These are phyloP conservation scores for Yamadazyma paraphyllophila DNA, from an alignment of 805 yeast genomes.

Conservation along the genomic window DNA sequence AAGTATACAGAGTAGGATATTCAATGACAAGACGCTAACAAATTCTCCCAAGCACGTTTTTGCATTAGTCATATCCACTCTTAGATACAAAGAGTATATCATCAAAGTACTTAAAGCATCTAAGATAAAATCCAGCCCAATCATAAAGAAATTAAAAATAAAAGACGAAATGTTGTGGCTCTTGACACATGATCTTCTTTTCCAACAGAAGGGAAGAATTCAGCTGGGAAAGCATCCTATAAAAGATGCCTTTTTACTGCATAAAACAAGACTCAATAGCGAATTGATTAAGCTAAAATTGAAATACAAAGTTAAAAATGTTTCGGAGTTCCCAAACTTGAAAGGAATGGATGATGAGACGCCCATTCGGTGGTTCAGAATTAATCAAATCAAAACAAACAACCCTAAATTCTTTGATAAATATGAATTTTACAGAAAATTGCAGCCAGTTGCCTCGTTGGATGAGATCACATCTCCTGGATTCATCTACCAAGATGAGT, in stretches of 20 bases:
- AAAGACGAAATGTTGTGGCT: slow-evolving; percentile 56
- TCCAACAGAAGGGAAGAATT: slow-evolving; percentile 74
- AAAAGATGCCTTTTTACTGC: slow-evolving; percentile 74
- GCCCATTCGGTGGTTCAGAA: slow-evolving; percentile 78
- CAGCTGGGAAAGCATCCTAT: slow-evolving; percentile 87
- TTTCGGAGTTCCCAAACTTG: slow-evolving; percentile 44
- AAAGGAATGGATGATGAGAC: slow-evolving; percentile 49
- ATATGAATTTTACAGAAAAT: slow-evolving; percentile 34
- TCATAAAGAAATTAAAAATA: slow-evolving; percentile 43
- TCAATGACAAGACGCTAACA: slow-evolving; percentile 29
- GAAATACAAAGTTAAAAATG: slow-evolving; percentile 59
- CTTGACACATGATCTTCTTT: slow-evolving; percentile 76
- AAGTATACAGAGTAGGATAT: slow-evolving; percentile 37
- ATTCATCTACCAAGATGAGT: slow-evolving; percentile 66
- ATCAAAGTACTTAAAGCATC: slow-evolving; percentile 63
- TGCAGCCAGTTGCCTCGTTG: slow-evolving; percentile 46
- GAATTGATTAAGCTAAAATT: slow-evolving; percentile 78
- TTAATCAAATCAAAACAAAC: slow-evolving; percentile 59
- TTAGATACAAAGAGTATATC: slow-evolving; percentile 67
- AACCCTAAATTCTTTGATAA: slow-evolving; percentile 37
- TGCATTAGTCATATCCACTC: slow-evolving; percentile 78
- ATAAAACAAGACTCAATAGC: slow-evolving; percentile 78
- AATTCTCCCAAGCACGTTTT: slow-evolving; percentile 78
- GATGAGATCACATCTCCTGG: slow-evolving; percentile 41
- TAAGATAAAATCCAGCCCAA: slow-evolving; percentile 53